A percentile compares a stretch with the other conserved stretches of the same genome.
Evolutionary conservation across 495 filamentous ascomycete genomes (phyloP).

Genomic region (Penicillium parvum): DNA sequence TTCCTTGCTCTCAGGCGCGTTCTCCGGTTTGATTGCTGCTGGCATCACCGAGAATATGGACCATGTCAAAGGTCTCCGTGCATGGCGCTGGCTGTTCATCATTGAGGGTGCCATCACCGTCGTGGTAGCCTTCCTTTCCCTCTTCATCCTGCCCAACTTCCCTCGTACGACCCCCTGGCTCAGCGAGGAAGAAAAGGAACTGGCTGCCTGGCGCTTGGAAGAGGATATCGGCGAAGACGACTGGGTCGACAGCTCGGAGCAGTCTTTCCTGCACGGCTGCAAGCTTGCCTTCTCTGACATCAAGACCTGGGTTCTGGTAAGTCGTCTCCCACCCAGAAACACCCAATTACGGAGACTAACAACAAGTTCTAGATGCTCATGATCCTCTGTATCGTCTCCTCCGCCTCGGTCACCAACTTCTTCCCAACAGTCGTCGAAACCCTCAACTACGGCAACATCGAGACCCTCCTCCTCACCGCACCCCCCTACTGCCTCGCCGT

Average conservation of each 20-base stretch:
- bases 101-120: conserved; percentile 66
- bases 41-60: conserved; percentile 46
- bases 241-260: conserved; percentile 59
- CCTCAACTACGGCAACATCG: conserved; percentile 61
- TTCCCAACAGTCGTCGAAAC: conserved; percentile 82
- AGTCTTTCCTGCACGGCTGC: conserved; percentile 62
- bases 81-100: conserved; percentile 53
- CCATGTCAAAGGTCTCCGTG: conserved; percentile 39
- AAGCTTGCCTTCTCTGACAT: conserved; percentile 67
- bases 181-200: conserved; percentile 59
- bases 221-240: conserved; percentile 80
- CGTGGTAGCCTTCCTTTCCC: conserved; percentile 46
- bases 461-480: conserved; percentile 70
- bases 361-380: conserved; percentile 51
- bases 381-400: conserved; percentile 67
- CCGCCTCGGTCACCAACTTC: conserved; percentile 79
- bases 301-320: conserved; percentile 59
- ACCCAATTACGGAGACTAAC: too few species aligned
- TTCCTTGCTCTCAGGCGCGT: conserved; percentile 54
- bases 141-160: conserved; percentile 70
- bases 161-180: conserved; percentile 75
- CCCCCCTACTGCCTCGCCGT: conserved; percentile 72
- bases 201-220: conserved; percentile 66
- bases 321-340: conserved; percentile 3
- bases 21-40: conserved; percentile 59